These are phyloP conservation scores for Cystobasidium slooffiae DNA, from an alignment of 1,284 basidiomycete genomes.

Conservation along the genomic window DNA sequence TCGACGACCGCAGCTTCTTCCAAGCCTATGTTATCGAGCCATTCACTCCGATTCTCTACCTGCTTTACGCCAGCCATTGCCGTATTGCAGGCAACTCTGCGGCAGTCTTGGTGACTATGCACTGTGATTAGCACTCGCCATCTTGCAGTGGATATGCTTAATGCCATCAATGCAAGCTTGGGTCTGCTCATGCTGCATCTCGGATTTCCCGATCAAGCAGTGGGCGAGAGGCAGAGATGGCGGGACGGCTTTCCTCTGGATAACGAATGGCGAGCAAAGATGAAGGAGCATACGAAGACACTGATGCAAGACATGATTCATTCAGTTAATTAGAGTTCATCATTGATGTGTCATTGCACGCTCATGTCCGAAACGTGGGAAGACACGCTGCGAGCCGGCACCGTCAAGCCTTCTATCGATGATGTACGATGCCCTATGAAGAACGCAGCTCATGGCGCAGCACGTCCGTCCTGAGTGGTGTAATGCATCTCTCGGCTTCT, in stretches of 20 bases:
- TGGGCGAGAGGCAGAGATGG: constrained; percentile 18
- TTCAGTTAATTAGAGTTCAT: no score
- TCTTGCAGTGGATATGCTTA: constrained; percentile 4
- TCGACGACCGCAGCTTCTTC: constrained; percentile 12
- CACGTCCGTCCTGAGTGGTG: no score
- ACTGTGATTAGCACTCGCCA: background rate
- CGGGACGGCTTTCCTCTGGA: background rate
- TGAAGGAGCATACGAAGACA: no score
- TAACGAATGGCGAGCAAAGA: background rate
- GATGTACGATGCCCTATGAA: no score
- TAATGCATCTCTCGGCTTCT: no score
- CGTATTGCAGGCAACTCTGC: constrained; percentile 18
- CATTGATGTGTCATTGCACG: no score
- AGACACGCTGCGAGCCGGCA: no score
- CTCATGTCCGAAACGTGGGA: no score
- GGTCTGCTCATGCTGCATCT: constrained; percentile 2
- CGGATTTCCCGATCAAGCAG: constrained; percentile 21
- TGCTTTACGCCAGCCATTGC: constrained; percentile 17
- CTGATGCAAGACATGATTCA: no score
- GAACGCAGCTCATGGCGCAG: no score
- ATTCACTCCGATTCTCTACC: background rate
- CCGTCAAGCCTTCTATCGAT: no score
- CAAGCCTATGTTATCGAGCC: background rate
- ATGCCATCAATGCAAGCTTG: constrained; percentile 4
- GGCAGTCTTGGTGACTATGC: constrained; percentile 15